Percentiles rank a stretch among this genome's conserved stretches.
Conservation (phyloP, 2,329 filamentous ascomycete species). For the Bertia moriformis region DNA sequence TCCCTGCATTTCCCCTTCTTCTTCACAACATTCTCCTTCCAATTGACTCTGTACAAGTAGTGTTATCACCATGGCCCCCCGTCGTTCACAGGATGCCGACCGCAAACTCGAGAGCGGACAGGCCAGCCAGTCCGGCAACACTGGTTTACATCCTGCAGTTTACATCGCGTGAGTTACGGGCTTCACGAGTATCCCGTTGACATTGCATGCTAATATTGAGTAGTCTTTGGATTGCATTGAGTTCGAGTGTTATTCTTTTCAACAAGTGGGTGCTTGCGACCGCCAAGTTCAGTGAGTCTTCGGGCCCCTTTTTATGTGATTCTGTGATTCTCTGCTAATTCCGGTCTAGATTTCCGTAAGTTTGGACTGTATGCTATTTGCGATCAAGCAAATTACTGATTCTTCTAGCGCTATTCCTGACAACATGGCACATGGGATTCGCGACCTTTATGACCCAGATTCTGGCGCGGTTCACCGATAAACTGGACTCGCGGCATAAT, state of each 20-base stretch:
- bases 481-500: conserved; percentile 86
- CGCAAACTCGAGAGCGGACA: conserved; percentile 62
- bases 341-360: conserved; percentile 21
- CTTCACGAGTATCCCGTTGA: conserved; percentile 4
- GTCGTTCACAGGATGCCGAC: conserved; percentile 56
- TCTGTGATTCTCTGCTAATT: too few species aligned
- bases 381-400: neutral
- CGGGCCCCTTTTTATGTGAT: too few species aligned
- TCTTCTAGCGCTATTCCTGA: conserved; percentile 62
- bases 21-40: too few species aligned
- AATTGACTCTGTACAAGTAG: too few species aligned
- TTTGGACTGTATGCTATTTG: conserved; percentile 4
- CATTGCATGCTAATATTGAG: conserved; percentile 3
- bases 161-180: conserved; percentile 55
- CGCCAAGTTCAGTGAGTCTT: conserved; percentile 60
- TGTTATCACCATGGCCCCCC: neutral
- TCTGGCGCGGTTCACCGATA: conserved; percentile 72
- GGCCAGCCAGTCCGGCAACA: conserved; percentile 48
- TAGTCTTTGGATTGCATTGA: conserved; percentile 84
- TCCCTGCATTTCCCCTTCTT: too few species aligned
- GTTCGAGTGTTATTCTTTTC: conserved; percentile 90
- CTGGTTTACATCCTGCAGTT: conserved; percentile 58
- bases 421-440: conserved; percentile 89
- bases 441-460: conserved; percentile 89
- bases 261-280: conserved; percentile 97